Evolutionary conservation across 257 asterid genomes (phyloP), one percentile per base, ranked within the genome.

Genomic region (Asclepias syriaca): DNA sequence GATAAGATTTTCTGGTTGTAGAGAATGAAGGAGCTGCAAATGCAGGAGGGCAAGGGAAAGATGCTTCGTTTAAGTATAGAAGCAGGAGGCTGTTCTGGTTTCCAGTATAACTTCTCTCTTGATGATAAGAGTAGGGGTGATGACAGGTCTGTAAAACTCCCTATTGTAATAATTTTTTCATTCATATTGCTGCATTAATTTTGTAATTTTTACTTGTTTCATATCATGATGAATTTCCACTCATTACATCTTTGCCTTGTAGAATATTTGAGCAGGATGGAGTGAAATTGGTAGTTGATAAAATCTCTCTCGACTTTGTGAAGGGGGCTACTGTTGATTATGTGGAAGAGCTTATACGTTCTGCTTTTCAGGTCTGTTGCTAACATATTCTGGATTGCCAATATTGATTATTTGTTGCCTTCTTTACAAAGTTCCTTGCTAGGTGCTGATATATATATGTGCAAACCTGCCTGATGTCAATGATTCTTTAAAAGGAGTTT

Each of bases 31-130:
- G 97, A 90, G 78, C 76, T 95, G 88, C 97, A 95, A 81, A 85
- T 85, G 63, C 87, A 77, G 18, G 97, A 92, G 79, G 80, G 84
- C 49, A 71, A 76, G 72, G 75, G 73, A 72, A 95, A 87, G 84
- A 79, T 92, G 86, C 81, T 95, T 57, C 95, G 99, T 19, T 83
- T 92, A 89, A 86, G 97, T 82, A 87, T 95, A 68, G 98, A 90
- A 83, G 92, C 99, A n/a, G 99, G 98, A 2, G 98, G 99, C 16
- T 95, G 99, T 86, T 94, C 97, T 5, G 97, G 99, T 24, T 94
- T 91, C 86, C 97, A 94, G 48, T 94, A 94, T 76, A 92, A 87
- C 56, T 94, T 94, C 81, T 80, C 89, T 39, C 90, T 94, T 29
- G 99, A 89, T 45, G 90, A 88, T 73, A 88, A 86, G 78, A 78